phyloP scores from a whole-genome alignment of 257 asterid genomes.

The Rhazya stricta region DNA sequence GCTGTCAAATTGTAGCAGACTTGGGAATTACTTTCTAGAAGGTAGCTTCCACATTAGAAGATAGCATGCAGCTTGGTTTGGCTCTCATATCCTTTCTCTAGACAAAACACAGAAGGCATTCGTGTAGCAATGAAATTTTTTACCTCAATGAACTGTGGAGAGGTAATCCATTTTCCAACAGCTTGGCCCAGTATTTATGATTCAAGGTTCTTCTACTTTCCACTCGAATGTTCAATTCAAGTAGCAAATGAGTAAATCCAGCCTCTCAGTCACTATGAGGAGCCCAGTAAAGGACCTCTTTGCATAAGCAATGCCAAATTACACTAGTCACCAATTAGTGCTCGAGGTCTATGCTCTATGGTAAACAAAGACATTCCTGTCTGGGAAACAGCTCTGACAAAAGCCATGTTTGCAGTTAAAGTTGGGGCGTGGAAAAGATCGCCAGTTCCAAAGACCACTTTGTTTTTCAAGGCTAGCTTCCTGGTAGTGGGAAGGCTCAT shows the following conservation, averaged over 20 bases:
- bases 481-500: slow-evolving; percentile 76
- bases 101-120: neutral
- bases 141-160: neutral
- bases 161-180: neutral
- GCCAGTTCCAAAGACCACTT: slow-evolving; percentile 90
- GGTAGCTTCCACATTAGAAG: neutral
- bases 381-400: slow-evolving; percentile 84
- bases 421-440: slow-evolving; percentile 82
- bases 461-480: slow-evolving; percentile 81
- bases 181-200: neutral
- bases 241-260: neutral
- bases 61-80: neutral
- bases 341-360: slow-evolving; percentile 76
- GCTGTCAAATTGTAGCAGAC: neutral
- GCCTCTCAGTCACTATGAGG: neutral
- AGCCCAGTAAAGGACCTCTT: neutral
- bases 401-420: slow-evolving; percentile 85
- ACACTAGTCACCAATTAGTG: slow-evolving; percentile 70
- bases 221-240: neutral
- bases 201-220: neutral
- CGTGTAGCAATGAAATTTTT: neutral
- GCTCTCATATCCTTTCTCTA: neutral
- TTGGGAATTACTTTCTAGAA: neutral
- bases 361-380: slow-evolving; percentile 79
- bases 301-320: neutral